Evolutionary conservation across 1,284 basidiomycete species (phyloP).

Genomic region (Malassezia sp.): DNA sequence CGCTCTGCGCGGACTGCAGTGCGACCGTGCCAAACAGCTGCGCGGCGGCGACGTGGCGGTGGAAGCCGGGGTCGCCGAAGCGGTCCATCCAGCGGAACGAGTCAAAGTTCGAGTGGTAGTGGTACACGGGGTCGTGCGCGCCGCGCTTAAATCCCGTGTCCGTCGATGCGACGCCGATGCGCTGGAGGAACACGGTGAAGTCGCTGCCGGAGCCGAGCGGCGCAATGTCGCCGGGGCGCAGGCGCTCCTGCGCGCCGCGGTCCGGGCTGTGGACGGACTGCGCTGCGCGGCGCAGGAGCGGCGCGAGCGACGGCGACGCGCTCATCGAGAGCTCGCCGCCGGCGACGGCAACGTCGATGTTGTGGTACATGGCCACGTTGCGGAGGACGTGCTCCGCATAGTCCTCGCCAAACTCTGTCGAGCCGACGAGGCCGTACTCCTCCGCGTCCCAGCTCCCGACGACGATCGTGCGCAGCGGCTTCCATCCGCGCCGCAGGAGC

Average conservation of each 20-base stretch:
- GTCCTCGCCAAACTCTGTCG: slow-evolving; percentile 80
- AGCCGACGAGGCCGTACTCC: slow-evolving; percentile 78
- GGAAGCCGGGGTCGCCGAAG: slow-evolving; percentile 66
- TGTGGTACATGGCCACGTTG: slow-evolving; percentile 76
- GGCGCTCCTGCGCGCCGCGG: slow-evolving; percentile 13
- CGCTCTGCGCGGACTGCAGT: slow-evolving; percentile 56
- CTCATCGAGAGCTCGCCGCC: slow-evolving; percentile 57
- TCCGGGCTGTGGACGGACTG: slow-evolving; percentile 51
- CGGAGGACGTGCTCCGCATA: slow-evolving; percentile 67
- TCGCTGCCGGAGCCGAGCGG: slow-evolving; percentile 54
- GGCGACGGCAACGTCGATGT: slow-evolving; percentile 61
- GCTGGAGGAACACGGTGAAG: slow-evolving; percentile 62
- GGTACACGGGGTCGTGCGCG: slow-evolving; percentile 25
- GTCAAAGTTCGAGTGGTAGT: slow-evolving; percentile 65
- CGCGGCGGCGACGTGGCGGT: slow-evolving; percentile 60
- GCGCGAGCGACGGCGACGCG: slow-evolving; percentile 66
- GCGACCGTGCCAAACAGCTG: slow-evolving; percentile 51
- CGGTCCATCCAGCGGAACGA: slow-evolving; percentile 61
- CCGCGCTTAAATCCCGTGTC: slow-evolving; percentile 45
- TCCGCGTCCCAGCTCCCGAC: slow-evolving; percentile 87
- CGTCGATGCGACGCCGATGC: slow-evolving; percentile 47
- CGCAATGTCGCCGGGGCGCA: slow-evolving; percentile 14
- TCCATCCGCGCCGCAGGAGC: slow-evolving; percentile 67
- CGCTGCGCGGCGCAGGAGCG: slow-evolving; percentile 60
- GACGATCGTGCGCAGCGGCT: slow-evolving; percentile 73